Conservation (phyloP, 495 filamentous ascomycete species). For the Corynascus novoguineensis region DNA sequence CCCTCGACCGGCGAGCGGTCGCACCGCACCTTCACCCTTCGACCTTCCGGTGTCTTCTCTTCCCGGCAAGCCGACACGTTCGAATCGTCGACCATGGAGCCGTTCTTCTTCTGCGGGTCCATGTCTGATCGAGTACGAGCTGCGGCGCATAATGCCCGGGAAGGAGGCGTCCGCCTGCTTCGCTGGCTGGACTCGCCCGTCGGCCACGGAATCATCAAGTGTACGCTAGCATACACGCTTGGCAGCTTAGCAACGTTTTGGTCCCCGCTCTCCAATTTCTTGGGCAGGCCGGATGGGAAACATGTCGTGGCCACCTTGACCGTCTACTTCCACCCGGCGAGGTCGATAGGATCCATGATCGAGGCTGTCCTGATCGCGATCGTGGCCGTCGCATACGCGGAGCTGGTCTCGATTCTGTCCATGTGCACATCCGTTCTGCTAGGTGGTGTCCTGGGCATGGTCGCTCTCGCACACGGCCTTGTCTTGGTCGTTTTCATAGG, state of each 20-base stretch:
- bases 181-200: conserved; percentile 46
- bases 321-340: conserved; percentile 95
- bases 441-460: conserved; percentile 55
- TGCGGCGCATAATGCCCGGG: conserved; percentile 27
- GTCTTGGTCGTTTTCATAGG: conserved; percentile 85
- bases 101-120: conserved; percentile 21
- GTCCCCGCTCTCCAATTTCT: conserved; percentile 59
- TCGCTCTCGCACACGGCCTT: conserved; percentile 69
- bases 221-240: conserved; percentile 84
- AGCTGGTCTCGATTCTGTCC: conserved; percentile 72
- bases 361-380: conserved; percentile 81
- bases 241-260: conserved; percentile 86
- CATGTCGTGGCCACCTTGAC: conserved; percentile 91
- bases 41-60: conserved; percentile 23
- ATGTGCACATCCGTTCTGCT: conserved; percentile 83
- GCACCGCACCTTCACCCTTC: conserved; percentile 53
- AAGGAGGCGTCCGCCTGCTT: conserved; percentile 25
- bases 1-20: conserved; percentile 57
- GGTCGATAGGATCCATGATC: conserved; percentile 84
- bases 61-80: conserved; percentile 27
- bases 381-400: conserved; percentile 76
- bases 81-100: conserved; percentile 6
- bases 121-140: conserved; percentile 26
- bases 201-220: conserved; percentile 80
- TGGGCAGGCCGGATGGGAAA: conserved; percentile 90